Base-by-base conservation (phyloP, 345 rosid genomes). In the Leavenworthia alabamica region DNA sequence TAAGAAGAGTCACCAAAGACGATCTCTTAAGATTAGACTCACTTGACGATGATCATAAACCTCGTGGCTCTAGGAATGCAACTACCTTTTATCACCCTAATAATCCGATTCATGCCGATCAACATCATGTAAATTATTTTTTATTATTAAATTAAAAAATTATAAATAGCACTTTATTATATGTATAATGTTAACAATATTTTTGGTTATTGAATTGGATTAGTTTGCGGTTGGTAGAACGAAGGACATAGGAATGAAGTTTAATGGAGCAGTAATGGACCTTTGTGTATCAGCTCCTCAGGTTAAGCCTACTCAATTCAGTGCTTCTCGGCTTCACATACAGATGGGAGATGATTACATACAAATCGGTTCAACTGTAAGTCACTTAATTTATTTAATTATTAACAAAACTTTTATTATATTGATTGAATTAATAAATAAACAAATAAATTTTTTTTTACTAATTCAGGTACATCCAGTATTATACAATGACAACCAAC, bases 241-340 rank as follows among this genome's bases (percentile, higher is more conserved):
- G 28, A 57, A 13, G 28, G 3, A 56, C 28, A 32, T 16, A 33
- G 62, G 55, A 14, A 42, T 13, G 17, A 16, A 0, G 0, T 66
- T 14, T 56, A 7, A 12, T 43, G 70, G 70, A 35, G 70, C 70
- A 43, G 45, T 62, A 55, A 65, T 65, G 70, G 70, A 43, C 11
- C 13, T 43, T 7, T 37, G 27, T 11, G 1, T 33, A 56, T 22
- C 53, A 8, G 54, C 54, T 4, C 71, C 63, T 23, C 7, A 35
- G 46, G 71, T 66, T 45, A n/a, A 26, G 56, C 55, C 47, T 12
- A 3, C 8, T 5, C 63, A 66, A 56, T 66, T 4, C 56, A 66
- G 63, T 66, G 0, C 13, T 23, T 8, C 56, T 27, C 46, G 63
- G 22, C 8, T 66, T 44, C 56, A 66, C 40, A 24, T 66, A 6